Evolutionary conservation across 352 stramenopile species (phyloP).

Genomic region (Pythium scleroteichum): DNA sequence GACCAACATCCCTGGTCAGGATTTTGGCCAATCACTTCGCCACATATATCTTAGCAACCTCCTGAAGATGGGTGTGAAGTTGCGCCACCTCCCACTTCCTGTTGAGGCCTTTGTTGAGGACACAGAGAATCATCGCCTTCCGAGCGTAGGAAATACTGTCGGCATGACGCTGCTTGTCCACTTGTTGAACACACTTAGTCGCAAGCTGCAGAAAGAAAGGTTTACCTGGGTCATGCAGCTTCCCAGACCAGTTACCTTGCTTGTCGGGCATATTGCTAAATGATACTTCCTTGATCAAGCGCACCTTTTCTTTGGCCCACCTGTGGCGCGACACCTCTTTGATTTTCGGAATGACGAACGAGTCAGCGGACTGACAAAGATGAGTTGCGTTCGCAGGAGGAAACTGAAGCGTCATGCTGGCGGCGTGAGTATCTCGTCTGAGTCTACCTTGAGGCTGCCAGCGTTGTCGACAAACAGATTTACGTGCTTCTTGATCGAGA

Average conservation of each 20-base stretch:
- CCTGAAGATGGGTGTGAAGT: background rate
- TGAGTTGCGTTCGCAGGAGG: background rate
- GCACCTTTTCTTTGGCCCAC: background rate
- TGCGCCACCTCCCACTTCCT: background rate
- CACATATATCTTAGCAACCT: too few relatives aligned
- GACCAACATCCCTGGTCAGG: too few relatives aligned
- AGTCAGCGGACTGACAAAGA: slow-evolving; percentile 8
- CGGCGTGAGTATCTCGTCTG: background rate
- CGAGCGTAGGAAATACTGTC: background rate
- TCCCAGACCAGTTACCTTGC: slow-evolving; percentile 2
- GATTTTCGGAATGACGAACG: slow-evolving; percentile 6
- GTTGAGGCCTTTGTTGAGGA: slow-evolving; percentile 1
- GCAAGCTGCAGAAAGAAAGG: slow-evolving; percentile 7
- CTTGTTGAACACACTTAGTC: background rate
- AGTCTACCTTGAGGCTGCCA: background rate
- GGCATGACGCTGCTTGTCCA: background rate
- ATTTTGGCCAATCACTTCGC: too few relatives aligned
- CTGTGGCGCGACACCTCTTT: background rate
- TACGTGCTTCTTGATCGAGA: background rate
- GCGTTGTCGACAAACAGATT: slow-evolving; percentile 10
- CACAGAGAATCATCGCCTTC: slow-evolving; percentile 4
- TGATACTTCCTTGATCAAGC: background rate
- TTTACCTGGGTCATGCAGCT: slow-evolving; percentile 2
- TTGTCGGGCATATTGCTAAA: slow-evolving; percentile 1
- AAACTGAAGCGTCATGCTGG: background rate